Base-by-base conservation (phyloP, 1,139 yeast genomes). In the Pichia sp. region DNA sequence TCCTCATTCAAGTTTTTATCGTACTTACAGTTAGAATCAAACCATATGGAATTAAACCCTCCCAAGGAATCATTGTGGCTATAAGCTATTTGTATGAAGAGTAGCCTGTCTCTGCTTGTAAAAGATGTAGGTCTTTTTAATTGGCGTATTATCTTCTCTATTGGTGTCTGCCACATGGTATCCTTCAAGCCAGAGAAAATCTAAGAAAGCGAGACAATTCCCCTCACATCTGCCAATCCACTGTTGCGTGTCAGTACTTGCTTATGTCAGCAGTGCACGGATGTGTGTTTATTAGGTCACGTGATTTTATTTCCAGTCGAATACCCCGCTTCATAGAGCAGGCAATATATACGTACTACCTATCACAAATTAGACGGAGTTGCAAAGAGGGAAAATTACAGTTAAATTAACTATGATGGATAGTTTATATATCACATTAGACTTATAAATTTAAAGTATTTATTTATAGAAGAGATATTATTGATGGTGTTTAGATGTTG, bases 401-500 rank as follows among this genome's bases (percentile, higher is more conserved):
- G 45, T 41, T 46, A 43, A 40, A 34, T 47, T 51, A 47, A 48
- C 48, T 47, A 51, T 39, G 46, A 49, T 46, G 45, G 48, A 44
- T 44, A 37, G 41, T 31, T 47, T 47, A 50, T 44, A 47, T 47
- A 50, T 53, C 51, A 55, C 52, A 55, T 56, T 55, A 52, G 52
- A 54, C 53, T 52, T 51, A 55, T 56, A 55, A 54, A 55, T 53
- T 49, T 45, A 41, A 41, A 48, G 49, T 50, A 44, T 49, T 50
- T 46, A 49, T 52, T 56, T 55, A 56, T 53, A 55, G 52, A 56
- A 55, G 58, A 57, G 55, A 54, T 49, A 31, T 46, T 46, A 37
- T n/a, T 46, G 40, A 36, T 36, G 43, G 30, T 42, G 48, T 66
- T 88, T 91, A 93, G 86, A 93, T 93, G 95, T 87, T 91, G 70